phyloP scores from a whole-genome alignment of 768 basidiomycete species.

The Boletus rufocinnamomeus region DNA sequence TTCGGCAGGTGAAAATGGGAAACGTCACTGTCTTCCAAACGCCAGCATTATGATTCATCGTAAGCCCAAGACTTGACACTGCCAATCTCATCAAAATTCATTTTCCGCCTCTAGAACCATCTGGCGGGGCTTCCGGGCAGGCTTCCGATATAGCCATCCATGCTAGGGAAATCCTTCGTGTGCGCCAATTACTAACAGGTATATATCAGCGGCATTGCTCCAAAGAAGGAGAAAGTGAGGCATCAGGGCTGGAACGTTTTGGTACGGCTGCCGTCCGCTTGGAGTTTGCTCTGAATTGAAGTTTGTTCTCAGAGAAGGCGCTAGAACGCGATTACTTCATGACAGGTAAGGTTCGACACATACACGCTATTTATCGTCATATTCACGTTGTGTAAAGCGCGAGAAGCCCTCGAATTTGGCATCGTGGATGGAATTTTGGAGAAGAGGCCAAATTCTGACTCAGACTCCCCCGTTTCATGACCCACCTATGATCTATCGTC shows the following conservation, averaged over 20 bases:
- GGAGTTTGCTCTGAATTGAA: constrained; percentile 25
- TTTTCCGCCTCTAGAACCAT: constrained; percentile 67
- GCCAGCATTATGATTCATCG: constrained; percentile 99
- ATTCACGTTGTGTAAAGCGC: constrained; percentile 49
- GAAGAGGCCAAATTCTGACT: constrained; percentile 62
- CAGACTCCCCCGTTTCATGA: constrained; percentile 27
- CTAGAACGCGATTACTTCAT: constrained; percentile 96
- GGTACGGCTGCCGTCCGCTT: constrained; percentile 48
- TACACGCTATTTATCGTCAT: constrained; percentile 20
- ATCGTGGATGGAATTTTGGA: constrained; percentile 92
- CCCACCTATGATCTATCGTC: constrained; percentile 5
- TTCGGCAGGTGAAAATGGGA: constrained; percentile 71
- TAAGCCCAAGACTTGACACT: constrained; percentile 39
- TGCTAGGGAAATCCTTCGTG: constrained; percentile 92
- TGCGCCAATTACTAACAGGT: constrained; percentile 77
- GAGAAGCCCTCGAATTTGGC: constrained; percentile 88
- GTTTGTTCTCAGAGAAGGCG: constrained; percentile 63
- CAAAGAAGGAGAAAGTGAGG: constrained; percentile 61
- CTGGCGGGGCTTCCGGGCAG: constrained; percentile 93
- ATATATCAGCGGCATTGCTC: constrained; percentile 91
- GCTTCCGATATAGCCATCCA: constrained; percentile 98
- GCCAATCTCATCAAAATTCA: constrained; percentile 10
- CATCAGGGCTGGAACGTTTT: constrained; percentile 71
- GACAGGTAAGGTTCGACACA: constrained; percentile 57
- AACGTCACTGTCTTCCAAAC: constrained; percentile 89